Base-by-base conservation (phyloP, 371 early-diverging fungal genomes). In the Phascolomyces articulosus region DNA sequence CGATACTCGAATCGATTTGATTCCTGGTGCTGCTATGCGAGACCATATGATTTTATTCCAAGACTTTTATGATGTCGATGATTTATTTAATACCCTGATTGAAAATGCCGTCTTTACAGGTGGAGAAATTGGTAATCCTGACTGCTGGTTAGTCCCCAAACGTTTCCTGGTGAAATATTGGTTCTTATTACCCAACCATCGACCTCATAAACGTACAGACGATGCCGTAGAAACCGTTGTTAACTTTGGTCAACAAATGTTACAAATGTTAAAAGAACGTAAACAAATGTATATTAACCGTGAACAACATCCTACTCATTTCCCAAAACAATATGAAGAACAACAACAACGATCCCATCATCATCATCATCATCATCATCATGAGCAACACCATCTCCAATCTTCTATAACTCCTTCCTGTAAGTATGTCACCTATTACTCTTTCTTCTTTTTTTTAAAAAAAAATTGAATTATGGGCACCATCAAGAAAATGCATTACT, bases 1-100 rank as follows among this genome's bases (percentile, higher is more conserved):
- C 59, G 78, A 80, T 58, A 60, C 72, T 4, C 72, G 81, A 21
- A 78, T 80, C 55, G 81, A 78, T 56, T 54, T 74, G 23, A 65
- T 78, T 16, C 81, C 81, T 20, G 76, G 76, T 6, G 67, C 81
- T 28, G 62, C 62, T 2, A 71, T 80, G 70, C 70, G 80, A 23
- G 78, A 80, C 29, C 69, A 64, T 29, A 74, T 80, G 78, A 80
- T 80, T 48, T n/a, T 78, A 10, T 80, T 74, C 47, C 74, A 74
- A 64, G 78, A 77, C 49, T 78, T 64, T 63, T 78, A 78, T 55
- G 73, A 78, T 41, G 66, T 72, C 0, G 72, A 80, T 51, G 76
- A 71, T 49, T 55, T 80, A 2, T 80, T 80, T n/a, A 72, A 60
- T 8, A 59, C 56, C 4, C 44, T 80, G 10, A 44, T 80, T 8